Evolutionary conservation across 306 rosid species (phyloP), one percentile per base, ranked within the genome.

Genomic region (Quercus rubra): DNA sequence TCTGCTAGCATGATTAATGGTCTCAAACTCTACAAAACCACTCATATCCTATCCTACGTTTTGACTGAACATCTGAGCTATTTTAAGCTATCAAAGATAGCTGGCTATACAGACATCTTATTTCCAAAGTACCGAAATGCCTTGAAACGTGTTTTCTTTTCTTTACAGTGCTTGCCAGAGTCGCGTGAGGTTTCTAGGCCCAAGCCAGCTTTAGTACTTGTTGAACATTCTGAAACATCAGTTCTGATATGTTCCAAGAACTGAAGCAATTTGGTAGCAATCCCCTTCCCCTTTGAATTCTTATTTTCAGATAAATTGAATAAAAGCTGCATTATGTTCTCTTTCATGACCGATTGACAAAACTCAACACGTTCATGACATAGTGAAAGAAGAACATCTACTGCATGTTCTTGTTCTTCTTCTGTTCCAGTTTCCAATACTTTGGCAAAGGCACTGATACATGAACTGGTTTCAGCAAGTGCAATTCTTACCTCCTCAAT

Each of bases 341-440:
- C 82, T 0, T 17, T 66, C 66, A 73, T 27, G 18, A 82, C 76
- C 63, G 56, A 38, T 43, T 57, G 63, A 59, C 69, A 19, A 58
- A 28, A 82, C 41, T 78, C 82, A 6, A 46, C 79, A 12, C 71
- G 27, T n/a, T 70, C 75, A 46, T 56, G 74, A 41, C 82, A 82
- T 30, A 82, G 63, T 3, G 25, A 77, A 68, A 61, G 86, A 46
- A 82, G 64, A 17, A 78, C 51, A 28, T 30, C 67, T 43, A 70
- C 51, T 1, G 79, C 82, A 71, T 67, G 75, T 46, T 78, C 86
- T 30, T 82, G 79, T 33, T 73, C 86, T 63, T 66, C 74, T 28
- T 31, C 17, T 31, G 52, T 78, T 27, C 55, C 69, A 13, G 13
- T 27, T 73, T 73, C 79, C 3, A 82, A 71, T 6, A 82, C 23